Percentiles rank a stretch among this genome's conserved stretches.
phyloP scores from a whole-genome alignment of 2,329 filamentous ascomycete genomes.

The Knufia petricola region DNA sequence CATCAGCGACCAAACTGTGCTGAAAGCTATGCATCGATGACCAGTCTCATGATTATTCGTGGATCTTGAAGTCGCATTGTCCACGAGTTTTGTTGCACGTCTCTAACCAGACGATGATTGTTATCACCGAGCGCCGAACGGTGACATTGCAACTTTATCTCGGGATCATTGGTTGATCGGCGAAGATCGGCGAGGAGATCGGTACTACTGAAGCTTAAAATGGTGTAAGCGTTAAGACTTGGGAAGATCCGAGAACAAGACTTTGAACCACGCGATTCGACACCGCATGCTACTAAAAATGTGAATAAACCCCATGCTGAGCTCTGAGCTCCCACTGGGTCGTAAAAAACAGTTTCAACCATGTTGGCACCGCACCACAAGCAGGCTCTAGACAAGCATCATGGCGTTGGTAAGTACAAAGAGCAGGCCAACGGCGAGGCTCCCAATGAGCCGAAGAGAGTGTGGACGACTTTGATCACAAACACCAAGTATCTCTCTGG shows the following conservation, averaged over 20 bases:
- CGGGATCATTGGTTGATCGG: neutral
- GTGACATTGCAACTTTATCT: neutral
- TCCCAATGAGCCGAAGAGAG: slow-evolving; percentile 35
- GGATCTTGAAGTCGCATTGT: neutral
- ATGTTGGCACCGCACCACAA: slow-evolving; percentile 7
- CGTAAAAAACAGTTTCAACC: neutral
- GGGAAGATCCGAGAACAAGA: too few species aligned
- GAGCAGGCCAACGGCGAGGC: neutral
- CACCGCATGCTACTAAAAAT: neutral
- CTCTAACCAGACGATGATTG: too few species aligned
- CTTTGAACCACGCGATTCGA: neutral
- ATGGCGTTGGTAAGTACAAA: neutral
- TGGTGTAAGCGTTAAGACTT: too few species aligned
- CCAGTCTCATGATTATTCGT: neutral
- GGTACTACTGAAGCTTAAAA: slow-evolving; percentile 1
- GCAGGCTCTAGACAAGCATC: neutral
- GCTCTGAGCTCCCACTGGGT: neutral
- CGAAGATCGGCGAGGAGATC: neutral
- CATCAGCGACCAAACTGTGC: neutral
- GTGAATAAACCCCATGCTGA: neutral
- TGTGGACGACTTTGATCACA: slow-evolving; percentile 83
- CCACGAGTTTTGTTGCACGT: too few species aligned
- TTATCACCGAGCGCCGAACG: neutral
- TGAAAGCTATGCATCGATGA: neutral
- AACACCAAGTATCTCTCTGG: slow-evolving; percentile 74